phyloP scores from a whole-genome alignment of 768 basidiomycete species.

The Tremella yokohamensis region DNA sequence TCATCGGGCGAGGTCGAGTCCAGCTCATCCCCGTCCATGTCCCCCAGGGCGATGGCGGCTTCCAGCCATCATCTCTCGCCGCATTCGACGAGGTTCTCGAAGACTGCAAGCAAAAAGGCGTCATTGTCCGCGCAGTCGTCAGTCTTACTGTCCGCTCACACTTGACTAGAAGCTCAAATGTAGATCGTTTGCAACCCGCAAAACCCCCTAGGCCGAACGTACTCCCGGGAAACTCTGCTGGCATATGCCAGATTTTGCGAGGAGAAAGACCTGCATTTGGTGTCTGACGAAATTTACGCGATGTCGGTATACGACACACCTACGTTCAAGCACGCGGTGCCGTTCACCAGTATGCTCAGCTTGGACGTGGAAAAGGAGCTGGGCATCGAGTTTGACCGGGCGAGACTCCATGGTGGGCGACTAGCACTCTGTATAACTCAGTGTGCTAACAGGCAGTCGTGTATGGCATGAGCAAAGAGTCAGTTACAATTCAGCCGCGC shows the following conservation, averaged over 20 bases:
- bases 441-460: slow-evolving; percentile 23
- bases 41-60: slow-evolving; percentile 23
- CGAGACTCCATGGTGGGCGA: slow-evolving; percentile 42
- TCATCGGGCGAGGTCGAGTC: slow-evolving; percentile 36
- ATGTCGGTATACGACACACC: slow-evolving; percentile 44
- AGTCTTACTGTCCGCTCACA: slow-evolving; percentile 15
- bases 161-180: background rate
- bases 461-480: slow-evolving; percentile 49
- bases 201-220: slow-evolving; percentile 39
- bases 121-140: slow-evolving; percentile 36
- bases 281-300: slow-evolving; percentile 51
- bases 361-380: slow-evolving; percentile 46
- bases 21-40: slow-evolving; percentile 33
- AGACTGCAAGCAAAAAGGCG: slow-evolving; percentile 26
- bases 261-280: slow-evolving; percentile 46
- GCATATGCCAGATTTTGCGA: slow-evolving; percentile 47
- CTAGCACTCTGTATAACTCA: background rate
- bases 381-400: slow-evolving; percentile 35
- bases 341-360: slow-evolving; percentile 45
- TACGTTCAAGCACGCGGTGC: slow-evolving; percentile 24
- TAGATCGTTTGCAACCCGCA: slow-evolving; percentile 44
- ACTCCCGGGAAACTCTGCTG: slow-evolving; percentile 41
- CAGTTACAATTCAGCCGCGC: slow-evolving; percentile 3
- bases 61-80: slow-evolving; percentile 21
- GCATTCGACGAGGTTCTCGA: slow-evolving; percentile 30